A percentile compares a stretch with the other conserved stretches of the same genome.
These are phyloP conservation scores for Isoetes engelmannii DNA, from an alignment of 83 land plant genomes.

Conservation along the genomic window DNA sequence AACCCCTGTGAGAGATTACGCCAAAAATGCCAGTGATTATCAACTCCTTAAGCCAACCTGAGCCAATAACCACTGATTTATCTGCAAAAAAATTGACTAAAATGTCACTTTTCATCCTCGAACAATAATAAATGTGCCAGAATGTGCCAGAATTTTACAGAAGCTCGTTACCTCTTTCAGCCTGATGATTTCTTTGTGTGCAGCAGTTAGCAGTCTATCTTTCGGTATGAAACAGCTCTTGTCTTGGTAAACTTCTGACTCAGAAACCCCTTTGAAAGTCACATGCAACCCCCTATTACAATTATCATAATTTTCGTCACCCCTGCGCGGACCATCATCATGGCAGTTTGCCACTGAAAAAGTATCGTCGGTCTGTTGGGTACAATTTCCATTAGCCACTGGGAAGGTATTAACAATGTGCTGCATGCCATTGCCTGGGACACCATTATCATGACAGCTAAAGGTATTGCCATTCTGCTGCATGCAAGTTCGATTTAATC, in stretches of 20 bases:
- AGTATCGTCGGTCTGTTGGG: background rate
- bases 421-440: too few relatives aligned
- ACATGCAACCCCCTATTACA: too few relatives aligned
- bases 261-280: too few relatives aligned
- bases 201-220: slow-evolving; percentile 17
- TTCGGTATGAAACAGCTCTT: slow-evolving; percentile 3
- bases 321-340: background rate
- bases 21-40: too few relatives aligned
- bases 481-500: slow-evolving; percentile 3
- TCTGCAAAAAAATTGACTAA: slow-evolving; percentile 1
- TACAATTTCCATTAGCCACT: background rate
- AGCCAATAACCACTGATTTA: slow-evolving; percentile 8
- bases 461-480: background rate
- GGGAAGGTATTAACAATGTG: background rate
- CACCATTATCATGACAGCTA: background rate
- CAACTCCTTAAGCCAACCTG: too few relatives aligned
- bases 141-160: background rate
- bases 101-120: background rate
- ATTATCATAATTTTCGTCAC: too few relatives aligned
- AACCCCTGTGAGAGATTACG: too few relatives aligned
- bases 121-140: background rate
- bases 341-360: background rate
- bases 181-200: slow-evolving; percentile 12
- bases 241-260: background rate
- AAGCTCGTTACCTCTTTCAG: slow-evolving; percentile 18